These are phyloP conservation scores for Carpinus fangiana DNA, from an alignment of 306 rosid genomes.

Conservation along the genomic window DNA sequence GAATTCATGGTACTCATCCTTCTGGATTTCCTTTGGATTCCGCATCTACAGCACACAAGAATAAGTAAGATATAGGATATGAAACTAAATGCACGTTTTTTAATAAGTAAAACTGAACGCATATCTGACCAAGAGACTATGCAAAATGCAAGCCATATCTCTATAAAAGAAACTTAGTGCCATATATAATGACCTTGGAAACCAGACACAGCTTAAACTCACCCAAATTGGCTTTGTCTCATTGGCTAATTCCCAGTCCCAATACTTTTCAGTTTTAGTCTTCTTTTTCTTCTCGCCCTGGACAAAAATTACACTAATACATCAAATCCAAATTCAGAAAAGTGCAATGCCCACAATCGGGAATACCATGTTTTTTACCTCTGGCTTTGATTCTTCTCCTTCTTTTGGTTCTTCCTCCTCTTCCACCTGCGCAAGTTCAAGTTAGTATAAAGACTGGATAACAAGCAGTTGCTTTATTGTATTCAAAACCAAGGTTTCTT, in stretches of 20 bases:
- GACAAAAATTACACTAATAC: constrained; percentile 21
- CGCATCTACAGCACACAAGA: constrained; percentile 65
- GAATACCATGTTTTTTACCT: constrained; percentile 47
- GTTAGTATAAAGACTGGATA: constrained; percentile 9
- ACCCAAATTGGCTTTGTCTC: constrained; percentile 99
- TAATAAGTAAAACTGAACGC: constrained; percentile 1
- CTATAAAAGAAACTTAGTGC: not conserved
- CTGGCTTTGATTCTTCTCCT: constrained; percentile 81
- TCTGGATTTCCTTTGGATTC: constrained; percentile 75
- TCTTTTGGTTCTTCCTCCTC: constrained; percentile 96
- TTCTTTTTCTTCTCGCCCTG: constrained; percentile 84
- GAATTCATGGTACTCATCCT: constrained; percentile 87
- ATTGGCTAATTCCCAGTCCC: constrained; percentile 98
- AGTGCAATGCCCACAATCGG: constrained; percentile 6
- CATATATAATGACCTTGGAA: constrained; percentile 5
- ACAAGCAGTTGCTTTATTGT: not conserved
- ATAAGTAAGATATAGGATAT: constrained; percentile 10
- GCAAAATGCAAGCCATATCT: not conserved
- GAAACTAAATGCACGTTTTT: constrained; percentile 1
- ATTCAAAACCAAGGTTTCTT: not conserved
- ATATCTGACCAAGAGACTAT: constrained; percentile 8
- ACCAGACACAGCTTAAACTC: constrained; percentile 41
- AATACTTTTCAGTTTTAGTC: constrained; percentile 86
- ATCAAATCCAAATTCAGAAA: not conserved
- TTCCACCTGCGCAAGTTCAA: constrained; percentile 70